These are phyloP conservation scores for Spinellus fusiger DNA, from an alignment of 192 early-diverging fungal genomes.

Conservation along the genomic window DNA sequence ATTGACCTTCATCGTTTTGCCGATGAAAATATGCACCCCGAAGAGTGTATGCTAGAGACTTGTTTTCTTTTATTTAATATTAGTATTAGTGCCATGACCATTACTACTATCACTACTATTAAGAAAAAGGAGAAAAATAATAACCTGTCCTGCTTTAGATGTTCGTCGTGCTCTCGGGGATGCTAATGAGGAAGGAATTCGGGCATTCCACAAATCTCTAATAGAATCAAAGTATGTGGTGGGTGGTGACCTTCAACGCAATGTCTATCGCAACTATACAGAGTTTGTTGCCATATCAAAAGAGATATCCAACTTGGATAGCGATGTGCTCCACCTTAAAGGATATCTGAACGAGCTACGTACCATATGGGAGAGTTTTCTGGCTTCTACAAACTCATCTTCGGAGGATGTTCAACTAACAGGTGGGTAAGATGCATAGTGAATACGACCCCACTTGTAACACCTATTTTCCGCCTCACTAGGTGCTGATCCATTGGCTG, in stretches of 20 bases:
- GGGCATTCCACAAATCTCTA: constrained; percentile 48
- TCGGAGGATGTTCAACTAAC: constrained; percentile 28
- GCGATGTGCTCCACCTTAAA: constrained; percentile 67
- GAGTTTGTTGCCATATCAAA: constrained; percentile 85
- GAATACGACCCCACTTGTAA: too few species aligned
- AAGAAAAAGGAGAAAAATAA: not conserved
- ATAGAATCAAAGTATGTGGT: constrained; percentile 62
- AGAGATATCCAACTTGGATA: constrained; percentile 73
- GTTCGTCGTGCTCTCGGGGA: constrained; percentile 45
- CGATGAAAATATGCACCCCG: constrained; percentile 23
- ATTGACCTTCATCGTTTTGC: constrained; percentile 24
- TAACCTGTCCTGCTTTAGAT: constrained; percentile 32
- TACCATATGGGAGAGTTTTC: constrained; percentile 41
- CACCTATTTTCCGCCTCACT: not conserved
- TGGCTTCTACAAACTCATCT: constrained; percentile 36
- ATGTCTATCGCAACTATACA: constrained; percentile 78
- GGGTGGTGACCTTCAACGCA: constrained; percentile 68
- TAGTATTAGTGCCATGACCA: not conserved
- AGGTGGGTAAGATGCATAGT: not conserved
- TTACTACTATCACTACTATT: too few species aligned
- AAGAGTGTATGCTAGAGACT: constrained; percentile 16
- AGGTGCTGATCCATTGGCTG: constrained; percentile 7
- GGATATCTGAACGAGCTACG: constrained; percentile 63
- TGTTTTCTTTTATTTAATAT: not conserved
- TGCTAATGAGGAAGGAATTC: constrained; percentile 51